Base-by-base conservation (phyloP, 352 stramenopile species). In the Globisporangium canariense region DNA sequence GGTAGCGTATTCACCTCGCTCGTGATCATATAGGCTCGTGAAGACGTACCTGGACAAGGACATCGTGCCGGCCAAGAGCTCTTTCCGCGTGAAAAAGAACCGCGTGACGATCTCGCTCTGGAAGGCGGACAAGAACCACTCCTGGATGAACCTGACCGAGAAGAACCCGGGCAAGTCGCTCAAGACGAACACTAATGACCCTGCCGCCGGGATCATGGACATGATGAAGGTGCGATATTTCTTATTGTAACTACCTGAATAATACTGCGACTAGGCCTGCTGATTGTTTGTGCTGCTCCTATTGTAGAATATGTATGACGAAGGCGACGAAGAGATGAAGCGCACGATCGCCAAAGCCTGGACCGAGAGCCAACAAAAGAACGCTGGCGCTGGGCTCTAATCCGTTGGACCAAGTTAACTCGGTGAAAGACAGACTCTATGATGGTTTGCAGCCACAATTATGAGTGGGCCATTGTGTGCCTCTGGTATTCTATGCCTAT, bases 321-420 rank as follows among this genome's bases (percentile, higher is more conserved):
- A 91, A 66, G 88, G 87, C 14, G 88, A 96, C 66, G 87, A 92
- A 25, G 81, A 96, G 28, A 93, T 95, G 87, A 96, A 95, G 80
- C 78, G 84, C 57, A 94, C 88, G 50, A 96, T 96, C 55, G 87
- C 86, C 58, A 90, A 96, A 71, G 88, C 88, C n/a, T 95, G 86
- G 87, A 80, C 34, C 30, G 87, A 96, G 67, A 94, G 83, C 62
- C 83, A 84, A 11, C 70, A 90, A 14, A 96, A 96, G 69, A 80
- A 71, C 20, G 71, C 65, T 3, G 69, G 65, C n/a, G 45, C 56
- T 45, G 53, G 41, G 8, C 53, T 67, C 20, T 71, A 59, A 58
- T 10, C 4, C 4, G n/a, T 10, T 3, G 22, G 4, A 9, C 16
- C 43, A 10, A 49, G 11, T 2, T 46, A 14, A 28, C 25, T 28